Evolutionary conservation across 495 filamentous ascomycete species (phyloP).

Genomic region (Haplographium delicatum): DNA sequence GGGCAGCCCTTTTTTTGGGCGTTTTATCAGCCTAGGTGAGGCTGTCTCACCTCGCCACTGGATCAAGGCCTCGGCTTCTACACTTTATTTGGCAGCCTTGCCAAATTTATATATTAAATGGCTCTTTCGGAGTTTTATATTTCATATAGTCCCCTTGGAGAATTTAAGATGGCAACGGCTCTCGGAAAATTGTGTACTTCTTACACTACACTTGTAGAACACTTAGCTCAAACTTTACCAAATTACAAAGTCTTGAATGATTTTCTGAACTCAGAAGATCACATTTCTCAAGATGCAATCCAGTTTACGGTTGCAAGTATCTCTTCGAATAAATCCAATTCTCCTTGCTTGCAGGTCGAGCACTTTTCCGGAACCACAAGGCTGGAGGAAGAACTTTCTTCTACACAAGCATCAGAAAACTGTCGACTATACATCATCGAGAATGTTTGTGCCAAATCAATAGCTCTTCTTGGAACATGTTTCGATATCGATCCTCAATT

Average conservation of each 20-base stretch:
- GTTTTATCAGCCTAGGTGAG: too few relatives aligned
- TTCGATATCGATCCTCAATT: slow-evolving; percentile 12
- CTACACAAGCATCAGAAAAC: not conserved
- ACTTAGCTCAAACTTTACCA: not conserved
- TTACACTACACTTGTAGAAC: not conserved
- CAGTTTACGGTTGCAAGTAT: not conserved
- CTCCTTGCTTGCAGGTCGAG: not conserved
- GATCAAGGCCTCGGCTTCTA: too few relatives aligned
- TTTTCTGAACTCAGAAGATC: not conserved
- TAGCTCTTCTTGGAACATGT: not conserved
- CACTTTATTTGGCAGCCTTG: too few relatives aligned
- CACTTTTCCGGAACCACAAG: not conserved
- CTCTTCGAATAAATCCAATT: not conserved
- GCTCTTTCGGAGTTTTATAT: too few relatives aligned
- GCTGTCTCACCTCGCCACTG: too few relatives aligned
- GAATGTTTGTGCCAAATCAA: slow-evolving; percentile 4
- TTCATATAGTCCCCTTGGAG: too few relatives aligned
- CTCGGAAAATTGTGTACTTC: not conserved
- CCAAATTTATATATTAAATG: too few relatives aligned
- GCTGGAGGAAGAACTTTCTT: not conserved
- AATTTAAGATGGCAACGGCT: not conserved
- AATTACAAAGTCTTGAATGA: not conserved
- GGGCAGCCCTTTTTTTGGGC: too few relatives aligned
- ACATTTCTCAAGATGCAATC: not conserved
- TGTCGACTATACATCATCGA: slow-evolving; percentile 6